These are phyloP conservation scores for Eucalyptus shirleyi DNA, from an alignment of 345 rosid genomes.

Conservation along the genomic window DNA sequence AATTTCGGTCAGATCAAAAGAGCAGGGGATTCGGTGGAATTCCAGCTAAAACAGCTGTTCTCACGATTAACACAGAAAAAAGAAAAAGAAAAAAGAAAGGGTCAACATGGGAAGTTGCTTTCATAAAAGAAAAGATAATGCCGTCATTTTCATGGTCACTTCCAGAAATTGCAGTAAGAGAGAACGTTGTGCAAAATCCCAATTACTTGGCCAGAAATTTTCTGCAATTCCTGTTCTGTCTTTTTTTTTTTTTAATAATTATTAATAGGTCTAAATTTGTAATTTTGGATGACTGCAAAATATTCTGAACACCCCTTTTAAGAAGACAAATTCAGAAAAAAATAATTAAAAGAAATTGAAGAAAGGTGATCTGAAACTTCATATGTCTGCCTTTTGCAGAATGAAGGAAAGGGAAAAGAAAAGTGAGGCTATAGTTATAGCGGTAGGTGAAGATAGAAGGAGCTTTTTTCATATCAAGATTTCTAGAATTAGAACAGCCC, in stretches of 20 bases:
- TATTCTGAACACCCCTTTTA: background rate
- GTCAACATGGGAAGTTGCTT: background rate
- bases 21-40: background rate
- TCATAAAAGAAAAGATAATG: background rate
- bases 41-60: background rate
- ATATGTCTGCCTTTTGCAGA: background rate
- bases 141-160: background rate
- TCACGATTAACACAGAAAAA: background rate
- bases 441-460: background rate
- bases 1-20: background rate
- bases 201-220: background rate
- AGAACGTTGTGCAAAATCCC: background rate
- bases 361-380: background rate
- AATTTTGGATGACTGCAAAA: background rate
- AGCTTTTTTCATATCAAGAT: background rate
- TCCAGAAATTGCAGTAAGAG: background rate
- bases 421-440: background rate
- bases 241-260: background rate
- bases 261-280: background rate
- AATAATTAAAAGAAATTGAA: background rate
- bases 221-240: background rate
- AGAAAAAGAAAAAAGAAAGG: too few relatives aligned
- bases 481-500: background rate
- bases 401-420: background rate
- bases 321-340: background rate